These are phyloP conservation scores for Porpolomopsis calyptriformis DNA, from an alignment of 768 basidiomycete genomes.

Conservation along the genomic window DNA sequence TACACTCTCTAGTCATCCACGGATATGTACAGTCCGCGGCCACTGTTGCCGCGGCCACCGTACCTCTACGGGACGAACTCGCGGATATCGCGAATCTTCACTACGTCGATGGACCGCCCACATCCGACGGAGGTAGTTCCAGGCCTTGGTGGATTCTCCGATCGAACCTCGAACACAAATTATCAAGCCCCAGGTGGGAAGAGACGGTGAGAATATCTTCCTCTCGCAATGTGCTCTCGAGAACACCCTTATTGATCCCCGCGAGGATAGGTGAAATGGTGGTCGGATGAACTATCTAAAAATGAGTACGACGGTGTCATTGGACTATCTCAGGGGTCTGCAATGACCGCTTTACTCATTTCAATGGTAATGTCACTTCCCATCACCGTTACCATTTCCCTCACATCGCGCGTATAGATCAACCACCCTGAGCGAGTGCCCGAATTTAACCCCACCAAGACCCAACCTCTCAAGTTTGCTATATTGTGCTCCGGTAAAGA, in stretches of 20 bases:
- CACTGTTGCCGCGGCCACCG: slow-evolving; percentile 1
- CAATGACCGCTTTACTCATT: slow-evolving; percentile 14
- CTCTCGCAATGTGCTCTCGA: neutral
- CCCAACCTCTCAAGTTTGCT: slow-evolving; percentile 15
- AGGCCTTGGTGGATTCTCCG: slow-evolving; percentile 5
- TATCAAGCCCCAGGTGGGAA: slow-evolving; percentile 1
- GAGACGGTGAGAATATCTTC: neutral
- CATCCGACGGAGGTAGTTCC: neutral
- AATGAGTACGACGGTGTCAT: slow-evolving; percentile 16
- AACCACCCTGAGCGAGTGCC: slow-evolving; percentile 14
- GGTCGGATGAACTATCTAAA: slow-evolving; percentile 14
- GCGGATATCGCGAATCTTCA: slow-evolving; percentile 4
- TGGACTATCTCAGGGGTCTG: slow-evolving; percentile 16
- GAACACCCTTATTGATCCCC: neutral
- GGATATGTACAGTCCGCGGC: slow-evolving; percentile 5
- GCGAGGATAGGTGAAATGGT: slow-evolving; percentile 12
- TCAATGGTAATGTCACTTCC: slow-evolving; percentile 12
- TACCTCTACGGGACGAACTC: neutral
- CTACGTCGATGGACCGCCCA: slow-evolving; percentile 4
- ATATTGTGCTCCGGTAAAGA: slow-evolving; percentile 15
- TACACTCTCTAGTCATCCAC: slow-evolving; percentile 3
- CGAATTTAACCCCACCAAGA: slow-evolving; percentile 8
- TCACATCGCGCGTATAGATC: slow-evolving; percentile 7
- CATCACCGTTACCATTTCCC: neutral
- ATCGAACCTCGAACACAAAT: neutral